phyloP scores from a whole-genome alignment of 805 yeast genomes.

The Candida gorgasii region DNA sequence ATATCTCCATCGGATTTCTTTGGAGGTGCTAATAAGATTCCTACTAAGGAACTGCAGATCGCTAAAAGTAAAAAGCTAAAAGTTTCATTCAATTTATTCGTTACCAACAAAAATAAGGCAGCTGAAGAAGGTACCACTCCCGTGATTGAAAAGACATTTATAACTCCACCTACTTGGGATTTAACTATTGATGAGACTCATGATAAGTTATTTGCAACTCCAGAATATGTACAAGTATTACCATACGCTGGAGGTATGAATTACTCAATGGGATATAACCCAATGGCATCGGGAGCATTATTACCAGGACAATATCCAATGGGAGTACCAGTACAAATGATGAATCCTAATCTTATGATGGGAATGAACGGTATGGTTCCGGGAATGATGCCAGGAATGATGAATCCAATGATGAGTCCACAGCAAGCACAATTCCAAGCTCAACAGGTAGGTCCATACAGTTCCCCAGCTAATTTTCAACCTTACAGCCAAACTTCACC shows the following conservation, averaged over 20 bases:
- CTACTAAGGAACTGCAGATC: conserved; percentile 37
- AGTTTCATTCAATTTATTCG: conserved; percentile 53
- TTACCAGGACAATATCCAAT: conserved; percentile 7
- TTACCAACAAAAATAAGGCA: conserved; percentile 40
- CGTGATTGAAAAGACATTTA: conserved; percentile 60
- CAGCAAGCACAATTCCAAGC: conserved; percentile 17
- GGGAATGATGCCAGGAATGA: conserved; percentile 5
- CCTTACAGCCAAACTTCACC: background rate
- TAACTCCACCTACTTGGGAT: conserved; percentile 79
- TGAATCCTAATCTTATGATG: conserved; percentile 5
- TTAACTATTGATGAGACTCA: conserved; percentile 58
- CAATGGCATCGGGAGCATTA: conserved; percentile 3
- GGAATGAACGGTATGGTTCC: conserved; percentile 5
- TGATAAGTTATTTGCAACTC: conserved; percentile 41
- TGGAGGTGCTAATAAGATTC: conserved; percentile 39
- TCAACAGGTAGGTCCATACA: conserved; percentile 22
- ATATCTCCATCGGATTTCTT: conserved; percentile 44
- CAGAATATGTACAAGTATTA: conserved; percentile 19
- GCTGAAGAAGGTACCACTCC: conserved; percentile 24
- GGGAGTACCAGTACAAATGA: conserved; percentile 6
- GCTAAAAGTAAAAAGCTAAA: conserved; percentile 39
- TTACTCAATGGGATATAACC: background rate
- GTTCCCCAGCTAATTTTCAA: conserved; percentile 24
- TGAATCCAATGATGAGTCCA: conserved; percentile 10
- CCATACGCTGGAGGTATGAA: conserved; percentile 2